A percentile compares a stretch with the other conserved stretches of the same genome.
Evolutionary conservation across 2,329 filamentous ascomycete genomes (phyloP).

Genomic region (Cucurbitaria berberidis): DNA sequence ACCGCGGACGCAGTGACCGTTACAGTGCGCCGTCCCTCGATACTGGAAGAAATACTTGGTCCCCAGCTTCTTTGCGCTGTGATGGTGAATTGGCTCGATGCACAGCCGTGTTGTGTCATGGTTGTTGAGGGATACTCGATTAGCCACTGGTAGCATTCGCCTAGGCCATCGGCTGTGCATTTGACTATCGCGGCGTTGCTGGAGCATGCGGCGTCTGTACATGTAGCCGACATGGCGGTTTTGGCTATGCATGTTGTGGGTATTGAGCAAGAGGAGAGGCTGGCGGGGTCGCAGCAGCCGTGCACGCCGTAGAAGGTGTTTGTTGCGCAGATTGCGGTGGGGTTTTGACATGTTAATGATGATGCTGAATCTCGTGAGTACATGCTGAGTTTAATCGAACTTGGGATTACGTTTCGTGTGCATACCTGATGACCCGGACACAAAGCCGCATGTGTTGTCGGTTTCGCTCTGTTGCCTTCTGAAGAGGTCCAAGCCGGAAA

Average conservation of each 20-base stretch:
- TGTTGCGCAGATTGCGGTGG: constrained; percentile 39
- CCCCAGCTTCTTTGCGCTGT: constrained; percentile 21
- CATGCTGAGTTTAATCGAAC: neutral
- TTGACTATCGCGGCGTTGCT: constrained; percentile 33
- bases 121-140: constrained; percentile 33
- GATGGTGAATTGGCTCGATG: constrained; percentile 21
- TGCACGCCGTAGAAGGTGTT: constrained; percentile 40
- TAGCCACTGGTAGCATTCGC: constrained; percentile 38
- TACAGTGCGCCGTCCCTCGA: neutral
- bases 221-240: constrained; percentile 30
- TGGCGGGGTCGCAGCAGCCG: constrained; percentile 40
- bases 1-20: constrained; percentile 10
- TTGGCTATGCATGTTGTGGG: constrained; percentile 41
- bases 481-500: constrained; percentile 31
- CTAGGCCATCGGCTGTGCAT: constrained; percentile 31
- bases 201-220: constrained; percentile 34
- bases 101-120: constrained; percentile 44
- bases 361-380: constrained; percentile 21
- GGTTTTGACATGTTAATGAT: constrained; percentile 38
- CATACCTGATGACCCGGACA: constrained; percentile 36
- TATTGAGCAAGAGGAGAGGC: constrained; percentile 32
- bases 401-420: neutral
- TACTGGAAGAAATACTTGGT: neutral
- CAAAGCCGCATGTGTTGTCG: constrained; percentile 40
- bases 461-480: constrained; percentile 26